Evolutionary conservation across 2,329 filamentous ascomycete genomes (phyloP).

Genomic region (Phyllachora maydis): DNA sequence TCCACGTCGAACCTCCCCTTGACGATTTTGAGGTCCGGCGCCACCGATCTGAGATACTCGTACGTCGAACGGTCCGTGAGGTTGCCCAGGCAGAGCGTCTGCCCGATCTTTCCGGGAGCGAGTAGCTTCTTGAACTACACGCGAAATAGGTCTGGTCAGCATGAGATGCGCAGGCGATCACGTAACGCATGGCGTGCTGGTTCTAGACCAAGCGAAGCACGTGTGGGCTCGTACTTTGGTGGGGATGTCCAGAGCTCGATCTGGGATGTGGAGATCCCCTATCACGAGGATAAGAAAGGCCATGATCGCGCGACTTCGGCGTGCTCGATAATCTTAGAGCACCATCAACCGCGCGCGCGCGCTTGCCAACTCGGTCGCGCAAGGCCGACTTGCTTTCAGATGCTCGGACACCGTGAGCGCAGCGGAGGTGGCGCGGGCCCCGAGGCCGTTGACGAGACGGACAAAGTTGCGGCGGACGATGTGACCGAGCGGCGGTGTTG

Average conservation of each 20-base stretch:
- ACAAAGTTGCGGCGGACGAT: too few species aligned
- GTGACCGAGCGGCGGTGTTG: too few species aligned
- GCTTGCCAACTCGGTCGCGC: too few species aligned
- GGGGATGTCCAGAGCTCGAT: conserved; percentile 77
- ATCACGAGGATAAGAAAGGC: conserved; percentile 82
- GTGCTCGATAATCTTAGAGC: too few species aligned
- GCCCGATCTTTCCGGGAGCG: conserved; percentile 63
- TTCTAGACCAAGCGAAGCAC: too few species aligned
- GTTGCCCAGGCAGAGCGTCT: conserved; percentile 64
- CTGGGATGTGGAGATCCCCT: conserved; percentile 84
- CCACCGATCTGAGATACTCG: conserved; percentile 57
- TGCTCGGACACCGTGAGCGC: too few species aligned
- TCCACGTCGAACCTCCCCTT: conserved; percentile 48
- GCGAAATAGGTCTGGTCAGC: conserved; percentile 1
- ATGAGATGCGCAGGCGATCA: too few species aligned
- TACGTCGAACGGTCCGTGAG: conserved; percentile 63
- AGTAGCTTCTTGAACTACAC: conserved; percentile 67
- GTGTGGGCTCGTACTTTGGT: conserved; percentile 63
- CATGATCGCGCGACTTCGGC: too few species aligned
- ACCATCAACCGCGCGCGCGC: too few species aligned
- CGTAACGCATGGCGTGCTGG: too few species aligned
- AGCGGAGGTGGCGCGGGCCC: too few species aligned
- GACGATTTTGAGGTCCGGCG: conserved; percentile 52
- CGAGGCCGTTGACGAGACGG: too few species aligned
- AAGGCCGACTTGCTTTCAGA: conserved; percentile 13